Evolutionary conservation across 2,329 filamentous ascomycete species (phyloP).

Genomic region (Ceratocystis eucalypticola): DNA sequence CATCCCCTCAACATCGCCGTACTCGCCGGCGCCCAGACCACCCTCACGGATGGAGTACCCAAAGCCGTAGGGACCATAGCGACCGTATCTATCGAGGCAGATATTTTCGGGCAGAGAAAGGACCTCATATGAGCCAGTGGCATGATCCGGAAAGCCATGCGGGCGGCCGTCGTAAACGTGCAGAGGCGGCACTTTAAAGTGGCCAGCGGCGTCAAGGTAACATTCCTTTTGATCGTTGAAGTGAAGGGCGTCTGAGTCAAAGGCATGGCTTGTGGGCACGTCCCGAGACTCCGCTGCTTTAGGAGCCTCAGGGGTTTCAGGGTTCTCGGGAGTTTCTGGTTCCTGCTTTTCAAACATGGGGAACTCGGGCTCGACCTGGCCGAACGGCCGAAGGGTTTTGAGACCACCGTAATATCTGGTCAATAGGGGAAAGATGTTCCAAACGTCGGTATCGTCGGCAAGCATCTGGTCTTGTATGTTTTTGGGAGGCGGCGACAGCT

Average conservation of each 20-base stretch:
- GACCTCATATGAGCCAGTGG: constrained; percentile 75
- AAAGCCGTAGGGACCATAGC: constrained; percentile 77
- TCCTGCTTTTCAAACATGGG: constrained; percentile 52
- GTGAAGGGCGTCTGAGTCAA: constrained; percentile 41
- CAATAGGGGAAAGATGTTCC: constrained; percentile 77
- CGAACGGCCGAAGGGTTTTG: constrained; percentile 50
- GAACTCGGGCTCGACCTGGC: constrained; percentile 67
- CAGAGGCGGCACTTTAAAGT: constrained; percentile 52
- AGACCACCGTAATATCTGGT: constrained; percentile 85
- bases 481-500: neutral
- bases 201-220: constrained; percentile 58
- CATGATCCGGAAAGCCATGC: constrained; percentile 68
- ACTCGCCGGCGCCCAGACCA: constrained; percentile 71
- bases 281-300: neutral
- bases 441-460: constrained; percentile 30
- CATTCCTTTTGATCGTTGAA: constrained; percentile 57
- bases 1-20: constrained; percentile 70
- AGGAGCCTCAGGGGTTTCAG: neutral
- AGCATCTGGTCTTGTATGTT: neutral
- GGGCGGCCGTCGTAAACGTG: constrained; percentile 67
- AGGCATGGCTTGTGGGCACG: constrained; percentile 19
- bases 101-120: constrained; percentile 69
- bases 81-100: constrained; percentile 85
- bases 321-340: constrained; percentile 20
- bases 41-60: constrained; percentile 70